Base-by-base conservation (phyloP, 2,329 filamentous ascomycete genomes). In the Pseudogymnoascus pannorum region DNA sequence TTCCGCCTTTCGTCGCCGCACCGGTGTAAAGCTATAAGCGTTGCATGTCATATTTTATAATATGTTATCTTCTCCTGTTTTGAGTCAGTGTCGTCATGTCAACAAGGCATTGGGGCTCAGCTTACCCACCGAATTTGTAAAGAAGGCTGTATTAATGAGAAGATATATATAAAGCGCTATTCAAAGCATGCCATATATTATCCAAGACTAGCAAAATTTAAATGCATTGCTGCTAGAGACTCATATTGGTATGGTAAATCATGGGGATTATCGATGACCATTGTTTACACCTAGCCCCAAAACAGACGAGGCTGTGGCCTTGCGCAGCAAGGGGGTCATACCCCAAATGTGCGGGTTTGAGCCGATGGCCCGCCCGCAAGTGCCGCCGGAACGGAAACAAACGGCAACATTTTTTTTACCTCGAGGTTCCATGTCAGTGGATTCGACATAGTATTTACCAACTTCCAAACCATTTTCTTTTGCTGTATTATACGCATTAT, bases 11-110 rank as follows among this genome's bases (percentile, higher is more conserved):
- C 64, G 64, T 44, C 69, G 63, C 57, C 68, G 64, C 5, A 70
- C 66, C 12, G 71, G 68, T 54, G 70, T 71, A 60, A 67, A 71
- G 58, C 66, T 63, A 65, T 60, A 51, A 48, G 61, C 11, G 7
- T 35, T 42, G 44, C 24, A 48, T 36, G 16, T 57, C 48, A 54
- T 54, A 1, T 12, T 54, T 54, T 24, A 31, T 31, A 54, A 5
- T 54, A 54, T 54, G 16, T 54, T 54, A 5, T 26, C 48, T 5
- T 54, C 48, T 31, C 48, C 48, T 54, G 20, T 29, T 14, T 26
- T n/a, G n/a, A 18, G 48, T 54, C 48, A 54, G 26, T 20, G 14
- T 54, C 26, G n/a, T 22, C 42, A 31, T 54, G 26, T 31, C 48
- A 54, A 54, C 48, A 31, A 51, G 8, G 9, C n/a, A 31, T 4